These are phyloP conservation scores for Metarhizium humberi DNA, from an alignment of 2,329 filamentous ascomycete genomes.

Conservation along the genomic window DNA sequence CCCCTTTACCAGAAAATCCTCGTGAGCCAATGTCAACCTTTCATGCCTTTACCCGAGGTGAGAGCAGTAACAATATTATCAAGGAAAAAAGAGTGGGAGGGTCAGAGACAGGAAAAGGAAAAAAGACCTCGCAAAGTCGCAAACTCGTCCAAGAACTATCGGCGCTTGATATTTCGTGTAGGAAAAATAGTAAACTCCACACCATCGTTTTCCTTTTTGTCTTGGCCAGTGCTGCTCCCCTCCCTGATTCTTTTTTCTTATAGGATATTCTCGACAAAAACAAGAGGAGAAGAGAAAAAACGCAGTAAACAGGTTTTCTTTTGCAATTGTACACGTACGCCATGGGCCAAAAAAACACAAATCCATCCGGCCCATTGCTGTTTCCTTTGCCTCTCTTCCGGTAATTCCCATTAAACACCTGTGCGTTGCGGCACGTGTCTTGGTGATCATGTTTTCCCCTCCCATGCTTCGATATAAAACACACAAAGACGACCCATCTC, in stretches of 20 bases:
- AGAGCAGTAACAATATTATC: neutral
- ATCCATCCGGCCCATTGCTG: conserved; percentile 5
- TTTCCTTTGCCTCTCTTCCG: conserved; percentile 5
- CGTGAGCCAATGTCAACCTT: neutral
- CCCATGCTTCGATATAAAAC: conserved; percentile 14
- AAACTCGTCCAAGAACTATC: neutral
- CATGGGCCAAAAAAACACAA: conserved; percentile 11
- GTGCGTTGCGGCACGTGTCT: conserved; percentile 12
- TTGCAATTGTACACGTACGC: conserved; percentile 28
- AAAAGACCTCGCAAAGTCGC: neutral
- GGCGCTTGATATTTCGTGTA: conserved; percentile 3
- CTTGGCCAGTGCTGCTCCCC: conserved; percentile 14
- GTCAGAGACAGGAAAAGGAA: neutral
- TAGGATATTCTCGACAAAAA: conserved; percentile 20
- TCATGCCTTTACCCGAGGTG: neutral
- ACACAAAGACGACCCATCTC: conserved; percentile 5
- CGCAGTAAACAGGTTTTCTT: conserved; percentile 10
- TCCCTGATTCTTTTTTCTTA: conserved; percentile 18
- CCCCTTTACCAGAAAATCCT: neutral
- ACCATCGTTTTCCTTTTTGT: conserved; percentile 11
- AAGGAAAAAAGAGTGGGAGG: neutral
- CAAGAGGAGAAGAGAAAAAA: conserved; percentile 11
- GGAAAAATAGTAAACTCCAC: conserved; percentile 14
- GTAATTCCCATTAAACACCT: conserved; percentile 6
- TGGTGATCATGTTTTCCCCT: conserved; percentile 23